Evolutionary conservation across 257 asterid species (phyloP), one percentile per base, ranked within the genome.

Genomic region (Sherardia arvensis): DNA sequence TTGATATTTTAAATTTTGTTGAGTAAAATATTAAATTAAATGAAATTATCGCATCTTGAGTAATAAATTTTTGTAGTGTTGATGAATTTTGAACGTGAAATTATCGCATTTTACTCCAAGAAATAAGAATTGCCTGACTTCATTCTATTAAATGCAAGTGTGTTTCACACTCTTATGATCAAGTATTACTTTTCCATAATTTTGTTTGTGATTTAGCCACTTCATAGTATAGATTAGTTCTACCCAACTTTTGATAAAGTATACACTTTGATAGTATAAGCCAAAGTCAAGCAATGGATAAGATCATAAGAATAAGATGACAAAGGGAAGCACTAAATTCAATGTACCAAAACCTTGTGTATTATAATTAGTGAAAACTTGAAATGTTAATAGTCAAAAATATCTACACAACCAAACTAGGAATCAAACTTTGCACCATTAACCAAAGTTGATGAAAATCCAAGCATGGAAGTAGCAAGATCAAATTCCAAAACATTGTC

Each of bases 381-480:
- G 47, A 12, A 38, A 38, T 10, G 47, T 38, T 38, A 38, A 38
- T n/a, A 38, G 47, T 38, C 47, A 38, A 38, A 38, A 1, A 9
- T 51, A 32, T 25, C 61, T 32, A 59, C 21, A 26, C 12, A 23
- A 62, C 57, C 8, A 18, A 62, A 27, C 43, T 47, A 62, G 8
- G 25, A 62, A 62, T 45, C 57, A 62, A 23, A 62, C 43, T 36
- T 49, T 20, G 25, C 80, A 75, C 64, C 28, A 59, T 65, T 30
- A 81, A 81, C 71, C 48, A 56, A 60, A 17, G 65, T 15, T 53
- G 86, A 66, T 20, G 89, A 81, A 67, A 87, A 79, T n/a, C 96
- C 95, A 72, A 91, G 81, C 95, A 85, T 87, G 11, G 88, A 85
- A 68, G 76, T 87, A 0, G 82, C 91, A 81, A 87, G 69, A 57